A percentile compares a stretch with the other conserved stretches of the same genome.
phyloP scores from a whole-genome alignment of 352 stramenopile species.

The Phytophthora hibernalis region DNA sequence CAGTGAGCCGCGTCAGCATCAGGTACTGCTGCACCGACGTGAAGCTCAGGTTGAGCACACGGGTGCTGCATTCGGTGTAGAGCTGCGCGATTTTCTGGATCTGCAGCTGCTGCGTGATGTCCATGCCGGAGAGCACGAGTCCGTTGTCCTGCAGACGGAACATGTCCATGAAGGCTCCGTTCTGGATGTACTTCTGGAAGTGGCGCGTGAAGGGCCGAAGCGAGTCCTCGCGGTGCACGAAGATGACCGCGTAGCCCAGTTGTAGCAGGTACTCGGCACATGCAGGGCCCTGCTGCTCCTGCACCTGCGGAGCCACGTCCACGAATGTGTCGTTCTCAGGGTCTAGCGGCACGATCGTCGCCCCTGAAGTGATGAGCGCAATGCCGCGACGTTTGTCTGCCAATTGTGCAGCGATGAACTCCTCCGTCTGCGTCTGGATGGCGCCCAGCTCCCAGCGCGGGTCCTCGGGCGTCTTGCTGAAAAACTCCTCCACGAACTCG shows the following conservation, averaged over 20 bases:
- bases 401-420: slow-evolving; percentile 70
- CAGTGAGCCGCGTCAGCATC: slow-evolving; percentile 67
- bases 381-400: slow-evolving; percentile 66
- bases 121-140: slow-evolving; percentile 71
- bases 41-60: slow-evolving; percentile 80
- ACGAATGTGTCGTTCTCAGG: slow-evolving; percentile 73
- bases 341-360: slow-evolving; percentile 82
- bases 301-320: slow-evolving; percentile 70
- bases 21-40: slow-evolving; percentile 87
- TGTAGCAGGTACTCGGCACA: slow-evolving; percentile 84
- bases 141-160: slow-evolving; percentile 65
- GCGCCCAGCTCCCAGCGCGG: slow-evolving; percentile 57
- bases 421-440: slow-evolving; percentile 49
- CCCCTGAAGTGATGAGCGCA: slow-evolving; percentile 83
- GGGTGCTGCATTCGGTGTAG: slow-evolving; percentile 69
- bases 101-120: slow-evolving; percentile 65
- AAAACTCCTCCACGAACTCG: slow-evolving; percentile 83
- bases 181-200: slow-evolving; percentile 85
- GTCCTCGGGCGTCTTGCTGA: slow-evolving; percentile 76
- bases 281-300: slow-evolving; percentile 80
- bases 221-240: slow-evolving; percentile 80
- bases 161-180: slow-evolving; percentile 86
- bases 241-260: slow-evolving; percentile 84
- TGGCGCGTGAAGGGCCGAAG: slow-evolving; percentile 85
- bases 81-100: slow-evolving; percentile 72